Evolutionary conservation across 192 early-diverging fungal species (phyloP), one percentile per base, ranked within the genome.

Genomic region (Backusella circina): DNA sequence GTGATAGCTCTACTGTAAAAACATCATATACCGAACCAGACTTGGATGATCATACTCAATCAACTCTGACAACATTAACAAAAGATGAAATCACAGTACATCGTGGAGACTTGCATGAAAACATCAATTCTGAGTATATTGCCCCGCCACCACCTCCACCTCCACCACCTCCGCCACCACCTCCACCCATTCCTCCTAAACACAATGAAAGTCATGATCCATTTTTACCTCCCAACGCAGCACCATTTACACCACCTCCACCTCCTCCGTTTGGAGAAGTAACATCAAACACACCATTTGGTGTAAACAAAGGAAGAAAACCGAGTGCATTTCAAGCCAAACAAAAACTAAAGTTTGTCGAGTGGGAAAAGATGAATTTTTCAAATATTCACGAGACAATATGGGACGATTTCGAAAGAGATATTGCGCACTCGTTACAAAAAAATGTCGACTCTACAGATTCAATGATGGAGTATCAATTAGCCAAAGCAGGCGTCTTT

Each of bases 291-390:
- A 12, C 54, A 28, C 8, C 23, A 61, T 76, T 71, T 28, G 18
- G 47, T 13, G 57, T 37, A 12, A 30, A 70, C 16, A 35, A 65
- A 21, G 68, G 64, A 47, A 66, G 79, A 9, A 81, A 81, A 54
- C 44, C 76, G 9, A 81, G 79, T 23, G 51, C 79, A 64, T 81
- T 77, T 33, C 79, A 81, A 76, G 85, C 93, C 12, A 91, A 90
- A 73, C 88, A 91, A 65, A 94, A 93, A 70, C 82, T 93, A 21
- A 93, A 93, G 78, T 85, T 87, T 23, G 74, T 94, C 51, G 91
- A 93, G 77, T 94, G 93, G 93, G 93, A 94, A 67, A 94, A 94
- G 80, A 82, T 94, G 57, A 89, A 87, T 74, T 84, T 89, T 67
- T 83, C 87, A 50, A 73, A 80, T 38, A 86, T 94, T 23, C 87